Base-by-base conservation (phyloP, 176 grass and related monocot species). In the Musa beccarii region DNA sequence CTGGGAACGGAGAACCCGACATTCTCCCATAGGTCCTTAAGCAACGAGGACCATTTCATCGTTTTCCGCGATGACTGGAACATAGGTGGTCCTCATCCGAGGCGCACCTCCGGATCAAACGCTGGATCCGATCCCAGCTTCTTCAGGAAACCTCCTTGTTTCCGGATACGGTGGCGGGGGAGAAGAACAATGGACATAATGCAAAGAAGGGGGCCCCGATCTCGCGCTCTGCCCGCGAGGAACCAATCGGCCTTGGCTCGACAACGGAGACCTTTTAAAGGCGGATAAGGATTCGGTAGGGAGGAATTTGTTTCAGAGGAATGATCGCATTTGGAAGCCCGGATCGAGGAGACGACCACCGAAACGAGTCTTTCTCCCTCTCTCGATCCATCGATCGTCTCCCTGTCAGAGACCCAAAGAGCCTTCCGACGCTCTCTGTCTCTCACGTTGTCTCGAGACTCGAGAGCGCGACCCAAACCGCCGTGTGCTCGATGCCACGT, bases 1-100 rank as follows among this genome's bases (percentile, higher is more conserved):
- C 73, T 75, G 54, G 77, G 83, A 88, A 74, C 71, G 25, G 89
- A 83, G 81, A 99, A 86, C 49, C 92, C 96, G 78, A 99, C 96
- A 86, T 88, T 99, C 82, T 83, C 81, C 51, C 75, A 83, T 65
- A 87, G 67, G 72, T 87, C 81, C 76, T 92, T 92, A 83, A 92
- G 96, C 86, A 99, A 99, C 89, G 91, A 89, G 74, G 96, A 87
- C 96, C 96, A 99, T 95, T 93, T 92, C 96, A 87, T 83, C 54
- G 82, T 83, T 79, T 80, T 83, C 59, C 71, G 71, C 69, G 79
- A 80, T 26, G 79, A 80, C 69, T 80, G 79, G 29, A 71, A 75
- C 76, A 89, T 87, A 80, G 68, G 82, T 63, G 64, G 84, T 87
- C 90, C 86, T 94, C 96, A 95, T 99, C 78, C 83, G 80, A 85